Conservation (phyloP, 192 early-diverging fungal genomes). For the Cetraspora pellucida region DNA sequence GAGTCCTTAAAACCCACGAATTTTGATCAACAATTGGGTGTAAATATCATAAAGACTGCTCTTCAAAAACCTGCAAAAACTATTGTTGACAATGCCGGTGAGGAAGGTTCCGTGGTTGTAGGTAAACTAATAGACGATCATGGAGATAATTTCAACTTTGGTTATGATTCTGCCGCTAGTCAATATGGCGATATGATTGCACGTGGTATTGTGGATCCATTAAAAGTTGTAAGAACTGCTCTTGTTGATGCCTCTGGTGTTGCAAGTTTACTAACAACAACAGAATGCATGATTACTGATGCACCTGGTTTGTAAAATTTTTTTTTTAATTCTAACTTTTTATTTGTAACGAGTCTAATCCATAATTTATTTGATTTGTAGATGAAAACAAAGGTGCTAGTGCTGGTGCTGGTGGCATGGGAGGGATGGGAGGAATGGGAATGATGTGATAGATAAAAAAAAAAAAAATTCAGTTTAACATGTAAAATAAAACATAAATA, state of each 20-base stretch:
- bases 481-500: too few species aligned
- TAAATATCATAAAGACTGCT: conserved; percentile 95
- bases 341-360: background rate
- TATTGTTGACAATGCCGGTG: conserved; percentile 97
- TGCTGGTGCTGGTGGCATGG: conserved; percentile 72
- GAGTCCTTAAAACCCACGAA: conserved; percentile 83
- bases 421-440: conserved; percentile 72
- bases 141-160: conserved; percentile 82
- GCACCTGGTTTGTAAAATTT: conserved; percentile 63
- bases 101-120: conserved; percentile 94
- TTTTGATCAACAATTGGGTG: conserved; percentile 99
- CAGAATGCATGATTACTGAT: conserved; percentile 98
- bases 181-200: conserved; percentile 97
- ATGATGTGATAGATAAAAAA: conserved; percentile 56
- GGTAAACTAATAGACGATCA: conserved; percentile 90
- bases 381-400: conserved; percentile 52
- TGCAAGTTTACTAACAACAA: conserved; percentile 95
- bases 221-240: conserved; percentile 99
- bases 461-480: too few species aligned
- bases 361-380: conserved; percentile 27
- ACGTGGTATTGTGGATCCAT: conserved; percentile 96
- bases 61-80: conserved; percentile 91
- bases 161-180: conserved; percentile 90
- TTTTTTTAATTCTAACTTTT: background rate
- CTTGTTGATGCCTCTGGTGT: conserved; percentile 97